Percentiles rank a stretch among this genome's conserved stretches.
phyloP scores from a whole-genome alignment of 2,329 filamentous ascomycete genomes.

The Sporothrix schenckii region DNA sequence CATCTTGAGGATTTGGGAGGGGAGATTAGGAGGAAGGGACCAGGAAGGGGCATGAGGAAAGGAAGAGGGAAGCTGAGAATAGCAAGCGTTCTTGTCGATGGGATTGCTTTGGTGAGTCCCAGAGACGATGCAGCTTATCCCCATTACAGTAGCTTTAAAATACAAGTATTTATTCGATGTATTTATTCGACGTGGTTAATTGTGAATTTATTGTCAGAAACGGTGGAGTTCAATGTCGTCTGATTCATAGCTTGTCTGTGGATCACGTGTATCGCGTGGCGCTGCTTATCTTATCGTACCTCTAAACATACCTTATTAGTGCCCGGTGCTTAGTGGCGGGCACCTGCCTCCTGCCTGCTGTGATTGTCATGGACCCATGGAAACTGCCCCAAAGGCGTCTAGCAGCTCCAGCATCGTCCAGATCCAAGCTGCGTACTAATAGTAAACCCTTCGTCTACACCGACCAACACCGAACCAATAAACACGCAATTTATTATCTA shows the following conservation, averaged over 20 bases:
- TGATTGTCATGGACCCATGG: slow-evolving; percentile 2
- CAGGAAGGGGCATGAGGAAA: neutral
- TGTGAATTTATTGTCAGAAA: neutral
- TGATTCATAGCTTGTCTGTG: too few relatives aligned
- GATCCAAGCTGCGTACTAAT: neutral
- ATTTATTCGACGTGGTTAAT: neutral
- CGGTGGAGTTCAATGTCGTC: too few relatives aligned
- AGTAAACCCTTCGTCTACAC: neutral
- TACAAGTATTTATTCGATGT: neutral
- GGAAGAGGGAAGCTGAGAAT: neutral
- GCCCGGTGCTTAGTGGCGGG: slow-evolving; percentile 2
- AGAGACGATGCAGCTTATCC: neutral
- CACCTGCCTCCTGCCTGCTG: slow-evolving; percentile 17
- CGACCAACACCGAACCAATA: neutral
- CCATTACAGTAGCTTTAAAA: slow-evolving; percentile 7
- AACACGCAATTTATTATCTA: neutral
- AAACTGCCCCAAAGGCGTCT: slow-evolving; percentile 14
- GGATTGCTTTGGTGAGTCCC: neutral
- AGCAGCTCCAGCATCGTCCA: neutral
- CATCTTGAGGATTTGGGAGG: neutral
- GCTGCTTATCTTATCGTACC: slow-evolving; percentile 16
- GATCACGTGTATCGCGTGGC: neutral
- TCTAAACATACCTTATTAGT: neutral
- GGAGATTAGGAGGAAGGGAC: neutral
- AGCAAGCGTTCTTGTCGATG: neutral